Conservation (phyloP, 1,284 basidiomycete genomes). For the Ganoderma meredithae region DNA sequence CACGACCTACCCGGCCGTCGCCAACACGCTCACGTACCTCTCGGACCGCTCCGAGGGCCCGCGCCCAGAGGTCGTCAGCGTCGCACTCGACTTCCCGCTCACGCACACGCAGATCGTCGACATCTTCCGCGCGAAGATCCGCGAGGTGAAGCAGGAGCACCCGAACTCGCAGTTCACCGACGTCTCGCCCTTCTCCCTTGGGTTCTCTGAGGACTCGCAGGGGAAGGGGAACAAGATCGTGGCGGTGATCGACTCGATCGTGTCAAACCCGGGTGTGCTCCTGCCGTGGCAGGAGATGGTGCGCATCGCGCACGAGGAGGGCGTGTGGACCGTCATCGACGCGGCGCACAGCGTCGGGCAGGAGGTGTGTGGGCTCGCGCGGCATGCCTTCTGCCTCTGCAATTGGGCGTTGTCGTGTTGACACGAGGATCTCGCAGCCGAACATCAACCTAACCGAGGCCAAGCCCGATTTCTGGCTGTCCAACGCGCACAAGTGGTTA, state of each 20-base stretch:
- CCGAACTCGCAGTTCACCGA: conserved; percentile 36
- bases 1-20: conserved; percentile 68
- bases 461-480: conserved; percentile 83
- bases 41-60: conserved; percentile 52
- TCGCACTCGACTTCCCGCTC: conserved; percentile 55
- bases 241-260: conserved; percentile 80
- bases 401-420: neutral
- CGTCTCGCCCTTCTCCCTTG: conserved; percentile 30
- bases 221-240: conserved; percentile 58
- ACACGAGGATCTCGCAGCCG: conserved; percentile 29
- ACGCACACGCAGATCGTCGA: conserved; percentile 66
- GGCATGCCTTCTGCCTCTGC: neutral
- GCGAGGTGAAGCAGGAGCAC: conserved; percentile 46
- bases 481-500: conserved; percentile 90
- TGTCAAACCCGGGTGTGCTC: conserved; percentile 72
- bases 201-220: conserved; percentile 12
- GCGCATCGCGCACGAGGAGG: conserved; percentile 71
- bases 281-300: conserved; percentile 87
- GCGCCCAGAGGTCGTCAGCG: conserved; percentile 26
- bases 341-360: conserved; percentile 85
- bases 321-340: conserved; percentile 78
- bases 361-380: conserved; percentile 30
- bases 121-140: conserved; percentile 54
- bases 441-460: conserved; percentile 65
- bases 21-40: conserved; percentile 64